phyloP scores from a whole-genome alignment of 306 rosid genomes.

The Inga oerstediana region DNA sequence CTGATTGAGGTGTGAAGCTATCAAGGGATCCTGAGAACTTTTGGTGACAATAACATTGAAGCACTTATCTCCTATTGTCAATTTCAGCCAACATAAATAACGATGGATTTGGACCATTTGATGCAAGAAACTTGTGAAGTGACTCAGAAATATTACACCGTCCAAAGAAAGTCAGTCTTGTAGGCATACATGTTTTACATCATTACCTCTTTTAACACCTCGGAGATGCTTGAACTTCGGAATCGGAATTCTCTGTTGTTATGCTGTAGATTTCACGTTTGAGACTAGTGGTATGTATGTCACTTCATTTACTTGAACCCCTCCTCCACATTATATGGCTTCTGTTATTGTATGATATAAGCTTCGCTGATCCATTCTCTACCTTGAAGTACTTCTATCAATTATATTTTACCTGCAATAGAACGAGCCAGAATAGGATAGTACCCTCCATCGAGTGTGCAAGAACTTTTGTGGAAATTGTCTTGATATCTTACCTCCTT shows the following conservation, averaged over 20 bases:
- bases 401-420: neutral
- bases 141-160: neutral
- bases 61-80: neutral
- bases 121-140: neutral
- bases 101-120: neutral
- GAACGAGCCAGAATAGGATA: neutral
- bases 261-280: neutral
- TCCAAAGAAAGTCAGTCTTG: neutral
- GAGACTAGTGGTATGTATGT: neutral
- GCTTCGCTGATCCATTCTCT: neutral
- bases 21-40: neutral
- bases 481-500: neutral
- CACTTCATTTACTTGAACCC: neutral
- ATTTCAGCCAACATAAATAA: neutral
- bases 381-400: neutral
- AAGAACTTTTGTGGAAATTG: neutral
- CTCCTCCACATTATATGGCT: neutral
- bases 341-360: neutral
- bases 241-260: neutral
- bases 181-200: neutral
- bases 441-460: neutral
- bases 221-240: neutral
- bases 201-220: neutral
- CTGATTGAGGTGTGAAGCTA: neutral
- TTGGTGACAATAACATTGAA: neutral